Base-by-base conservation (phyloP, 306 rosid genomes). In the Casuarina glauca region DNA sequence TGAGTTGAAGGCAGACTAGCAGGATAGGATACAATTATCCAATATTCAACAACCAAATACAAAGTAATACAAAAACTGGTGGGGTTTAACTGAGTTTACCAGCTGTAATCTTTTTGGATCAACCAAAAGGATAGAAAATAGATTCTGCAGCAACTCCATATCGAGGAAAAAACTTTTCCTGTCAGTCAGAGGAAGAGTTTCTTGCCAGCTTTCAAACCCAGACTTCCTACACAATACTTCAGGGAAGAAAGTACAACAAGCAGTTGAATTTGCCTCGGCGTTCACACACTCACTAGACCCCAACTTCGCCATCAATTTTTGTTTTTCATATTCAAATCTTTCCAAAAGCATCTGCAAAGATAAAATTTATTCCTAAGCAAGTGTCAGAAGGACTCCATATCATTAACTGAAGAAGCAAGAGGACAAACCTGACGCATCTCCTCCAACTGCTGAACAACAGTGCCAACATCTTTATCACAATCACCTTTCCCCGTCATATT, bases 161-260 rank as follows among this genome's bases (percentile, higher is more conserved):
- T 94, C 98, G 75, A 80, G 85, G 78, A 81, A 85, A 69, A 92
- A 75, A 82, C 98, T 90, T 50, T 90, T 58, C 61, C 73, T 77
- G 72, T 94, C 96, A 67, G 83, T 80, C 2, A 90, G 82, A 68
- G 88, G 87, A 76, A 85, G 84, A 0, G 89, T 85, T 19, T 88
- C 92, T 88, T 70, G 87, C 95, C 91, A 89, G 46, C 81, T 82
- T 68, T 86, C 82, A 79, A 84, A 86, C 69, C 83, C 89, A 68
- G 86, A 80, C 52, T 79, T 74, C 44, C 71, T 81, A 76, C 86
- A 76, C 81, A 87, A 68, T 71, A 84, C 72, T 57, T 80, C 97
- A 39, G 79, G 74, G 12, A 87, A 55, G 79, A 76, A 86, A 0
- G 85, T 82, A 84, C 97, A 87, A 82, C 96, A 91, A 41, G 78